Evolutionary conservation across 306 rosid genomes (phyloP), one percentile per base, ranked within the genome.

Genomic region (Cyamopsis tetragonoloba): DNA sequence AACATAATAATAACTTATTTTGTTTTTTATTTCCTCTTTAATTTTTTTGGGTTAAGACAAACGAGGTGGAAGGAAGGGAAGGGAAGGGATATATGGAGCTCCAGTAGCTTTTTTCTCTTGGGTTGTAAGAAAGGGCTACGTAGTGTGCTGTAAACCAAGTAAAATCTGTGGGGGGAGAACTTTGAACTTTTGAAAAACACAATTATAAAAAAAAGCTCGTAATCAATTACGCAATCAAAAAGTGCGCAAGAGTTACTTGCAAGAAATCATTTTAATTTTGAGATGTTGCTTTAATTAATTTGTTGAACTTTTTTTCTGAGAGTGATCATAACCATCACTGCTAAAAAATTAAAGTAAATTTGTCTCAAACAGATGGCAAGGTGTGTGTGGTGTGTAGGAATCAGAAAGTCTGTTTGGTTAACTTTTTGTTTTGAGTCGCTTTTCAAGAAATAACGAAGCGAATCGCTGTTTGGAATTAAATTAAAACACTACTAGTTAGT

Each of bases 211-310:
- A 1, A 57, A 57, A 18, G 44, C 57, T 59, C 31, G 46, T 70
- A 77, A 82, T 34, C 66, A 48, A 50, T 83, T 49, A 57, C 78
- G 66, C 56, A 77, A 75, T 39, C 18, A n/a, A 58, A 60, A 55
- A 79, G 80, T 58, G 28, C 46, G 47, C 56, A 48, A 64, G 79
- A 77, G 80, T 82, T 38, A 4, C 72, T 78, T 70, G 68, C 84
- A 82, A 82, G 80, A 59, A 59, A 81, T 66, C 32, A 4, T 34
- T 14, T 41, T n/a, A n/a, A n/a, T n/a, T 18, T 47, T 17, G 3
- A 56, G 58, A 49, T 17, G 56, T 72, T 62, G 66, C 32, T 61
- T 23, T 6, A 42, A 28, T 23, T 6, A 42, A 28, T 30, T 73
- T 54, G 55, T 18, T 34, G 55, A 74, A 72, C 77, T 84, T 76